A percentile compares a stretch with the other conserved stretches of the same genome.
These are phyloP conservation scores for Cryptomeria japonica DNA, from an alignment of 75 land plant species.

Conservation along the genomic window DNA sequence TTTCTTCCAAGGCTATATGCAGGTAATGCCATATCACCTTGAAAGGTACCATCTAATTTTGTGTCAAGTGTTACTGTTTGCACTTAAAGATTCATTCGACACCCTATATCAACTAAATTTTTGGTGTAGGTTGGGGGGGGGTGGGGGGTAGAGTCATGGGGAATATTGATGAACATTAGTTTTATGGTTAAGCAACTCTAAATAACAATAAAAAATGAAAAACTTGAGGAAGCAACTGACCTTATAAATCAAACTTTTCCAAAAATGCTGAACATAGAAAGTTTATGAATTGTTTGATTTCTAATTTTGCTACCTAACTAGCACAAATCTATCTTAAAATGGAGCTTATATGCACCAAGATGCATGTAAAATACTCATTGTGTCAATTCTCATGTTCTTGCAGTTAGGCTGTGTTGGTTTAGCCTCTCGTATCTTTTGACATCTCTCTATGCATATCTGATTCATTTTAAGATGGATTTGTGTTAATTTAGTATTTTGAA, in stretches of 20 bases:
- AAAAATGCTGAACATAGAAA: neutral
- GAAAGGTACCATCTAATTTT: neutral
- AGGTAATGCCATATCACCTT: neutral
- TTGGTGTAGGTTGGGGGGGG: neutral
- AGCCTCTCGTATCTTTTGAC: neutral
- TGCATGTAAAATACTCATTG: neutral
- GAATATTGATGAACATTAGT: neutral
- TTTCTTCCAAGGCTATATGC: neutral
- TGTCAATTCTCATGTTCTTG: neutral
- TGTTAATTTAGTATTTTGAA: neutral
- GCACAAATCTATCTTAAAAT: neutral
- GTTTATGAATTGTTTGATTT: neutral
- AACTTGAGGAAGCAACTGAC: neutral
- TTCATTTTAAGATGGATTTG: neutral
- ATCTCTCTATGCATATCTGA: neutral
- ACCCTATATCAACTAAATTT: neutral
- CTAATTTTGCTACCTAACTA: neutral
- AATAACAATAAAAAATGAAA: neutral
- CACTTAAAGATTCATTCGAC: neutral
- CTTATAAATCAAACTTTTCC: neutral
- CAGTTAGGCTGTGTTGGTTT: neutral
- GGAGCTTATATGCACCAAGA: neutral
- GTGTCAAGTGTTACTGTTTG: neutral
- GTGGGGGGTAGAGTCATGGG: neutral
- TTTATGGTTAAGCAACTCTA: neutral